These are phyloP conservation scores for Groenewaldozyma tartarivorans DNA, from an alignment of 805 yeast species.

Conservation along the genomic window DNA sequence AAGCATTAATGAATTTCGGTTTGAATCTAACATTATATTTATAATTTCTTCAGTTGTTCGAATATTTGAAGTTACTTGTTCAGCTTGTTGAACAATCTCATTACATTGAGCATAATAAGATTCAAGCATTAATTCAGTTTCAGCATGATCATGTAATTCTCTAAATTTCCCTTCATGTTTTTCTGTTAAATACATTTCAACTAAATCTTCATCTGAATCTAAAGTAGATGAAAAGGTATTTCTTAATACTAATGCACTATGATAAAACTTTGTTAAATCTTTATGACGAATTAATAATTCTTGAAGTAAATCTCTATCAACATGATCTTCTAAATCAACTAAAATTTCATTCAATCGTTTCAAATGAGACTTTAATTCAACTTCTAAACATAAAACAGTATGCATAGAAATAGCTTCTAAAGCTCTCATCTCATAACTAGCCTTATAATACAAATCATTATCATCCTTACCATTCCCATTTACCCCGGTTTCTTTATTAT, in stretches of 20 bases:
- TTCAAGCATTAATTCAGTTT: slow-evolving; percentile 79
- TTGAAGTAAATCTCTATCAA: slow-evolving; percentile 64
- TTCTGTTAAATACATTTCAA: slow-evolving; percentile 64
- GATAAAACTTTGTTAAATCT: slow-evolving; percentile 60
- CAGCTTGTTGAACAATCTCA: slow-evolving; percentile 87
- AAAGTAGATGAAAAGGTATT: slow-evolving; percentile 74
- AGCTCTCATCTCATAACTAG: slow-evolving; percentile 64
- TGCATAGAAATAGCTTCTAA: slow-evolving; percentile 74
- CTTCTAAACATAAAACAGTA: slow-evolving; percentile 69
- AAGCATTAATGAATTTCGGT: slow-evolving; percentile 82
- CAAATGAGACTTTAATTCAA: slow-evolving; percentile 56
- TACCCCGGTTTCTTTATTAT: not conserved
- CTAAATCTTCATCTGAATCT: slow-evolving; percentile 79
- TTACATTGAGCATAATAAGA: slow-evolving; percentile 87
- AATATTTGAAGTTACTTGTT: slow-evolving; percentile 71
- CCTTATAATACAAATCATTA: not conserved
- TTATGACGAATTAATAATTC: slow-evolving; percentile 68
- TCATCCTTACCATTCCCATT: slow-evolving; percentile 40
- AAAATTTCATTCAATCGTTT: slow-evolving; percentile 53
- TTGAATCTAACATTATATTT: slow-evolving; percentile 83
- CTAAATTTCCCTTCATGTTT: slow-evolving; percentile 29
- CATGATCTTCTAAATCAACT: slow-evolving; percentile 64
- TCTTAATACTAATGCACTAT: slow-evolving; percentile 63
- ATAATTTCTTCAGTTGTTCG: slow-evolving; percentile 88
- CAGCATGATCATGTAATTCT: slow-evolving; percentile 40